Conservation (phyloP, 2,329 filamentous ascomycete genomes). For the Cercospora berteroae region DNA sequence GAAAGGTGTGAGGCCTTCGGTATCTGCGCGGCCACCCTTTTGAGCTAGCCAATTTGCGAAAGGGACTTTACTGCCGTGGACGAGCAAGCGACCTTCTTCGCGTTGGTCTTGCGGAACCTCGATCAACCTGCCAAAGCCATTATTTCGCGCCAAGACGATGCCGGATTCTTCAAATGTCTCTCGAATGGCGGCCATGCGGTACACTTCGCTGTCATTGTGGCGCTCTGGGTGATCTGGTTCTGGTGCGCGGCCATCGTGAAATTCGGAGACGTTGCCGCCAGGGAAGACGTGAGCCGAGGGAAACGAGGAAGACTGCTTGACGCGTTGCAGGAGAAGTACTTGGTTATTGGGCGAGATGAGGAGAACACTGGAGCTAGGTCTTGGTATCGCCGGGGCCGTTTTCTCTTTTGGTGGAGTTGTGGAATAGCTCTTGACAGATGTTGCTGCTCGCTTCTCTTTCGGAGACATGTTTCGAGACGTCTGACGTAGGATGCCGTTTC, state of each 20-base stretch:
- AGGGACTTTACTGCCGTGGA: slow-evolving; percentile 64
- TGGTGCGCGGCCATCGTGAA: slow-evolving; percentile 68
- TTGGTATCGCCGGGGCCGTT: slow-evolving; percentile 49
- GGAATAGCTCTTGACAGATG: slow-evolving; percentile 16
- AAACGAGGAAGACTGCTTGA: slow-evolving; percentile 78
- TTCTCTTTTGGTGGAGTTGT: slow-evolving; percentile 30
- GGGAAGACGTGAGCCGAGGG: slow-evolving; percentile 94
- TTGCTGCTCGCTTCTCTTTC: slow-evolving; percentile 17
- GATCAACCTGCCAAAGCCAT: slow-evolving; percentile 56
- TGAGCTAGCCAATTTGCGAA: slow-evolving; percentile 65
- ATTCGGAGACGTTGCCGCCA: slow-evolving; percentile 75
- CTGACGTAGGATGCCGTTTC: slow-evolving; percentile 1
- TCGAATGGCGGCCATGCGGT: slow-evolving; percentile 78
- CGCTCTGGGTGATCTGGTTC: slow-evolving; percentile 51
- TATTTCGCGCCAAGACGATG: slow-evolving; percentile 67
- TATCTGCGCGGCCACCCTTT: slow-evolving; percentile 63
- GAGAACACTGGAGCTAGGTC: slow-evolving; percentile 72
- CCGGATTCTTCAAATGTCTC: slow-evolving; percentile 97
- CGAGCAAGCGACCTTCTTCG: slow-evolving; percentile 63
- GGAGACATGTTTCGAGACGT: slow-evolving; percentile 6
- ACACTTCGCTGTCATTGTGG: slow-evolving; percentile 70
- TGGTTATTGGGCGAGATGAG: slow-evolving; percentile 84
- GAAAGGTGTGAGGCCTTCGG: slow-evolving; percentile 71
- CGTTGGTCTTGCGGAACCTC: slow-evolving; percentile 59
- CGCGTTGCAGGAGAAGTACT: slow-evolving; percentile 82